Evolutionary conservation across 75 land plant genomes (phyloP).

Genomic region (Picea sitchensis): DNA sequence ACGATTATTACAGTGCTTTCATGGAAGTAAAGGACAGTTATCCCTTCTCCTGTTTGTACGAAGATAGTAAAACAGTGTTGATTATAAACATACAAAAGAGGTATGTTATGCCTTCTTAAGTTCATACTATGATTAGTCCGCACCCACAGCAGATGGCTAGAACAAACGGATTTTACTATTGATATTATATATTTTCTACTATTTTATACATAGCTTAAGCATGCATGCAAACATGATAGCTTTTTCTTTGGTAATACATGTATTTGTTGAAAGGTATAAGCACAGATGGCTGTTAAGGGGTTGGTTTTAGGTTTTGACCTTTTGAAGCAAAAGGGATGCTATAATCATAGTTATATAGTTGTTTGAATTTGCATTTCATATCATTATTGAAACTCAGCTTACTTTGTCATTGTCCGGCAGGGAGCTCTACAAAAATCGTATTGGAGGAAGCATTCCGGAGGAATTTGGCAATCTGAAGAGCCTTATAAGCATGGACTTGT

Average conservation of each 20-base stretch:
- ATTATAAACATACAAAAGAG: no score
- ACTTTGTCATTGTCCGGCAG: constrained; percentile 27
- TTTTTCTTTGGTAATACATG: not conserved
- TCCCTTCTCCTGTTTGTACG: no score
- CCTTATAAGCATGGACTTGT: constrained; percentile 91
- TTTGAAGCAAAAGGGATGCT: not conserved
- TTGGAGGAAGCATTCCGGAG: constrained; percentile 76
- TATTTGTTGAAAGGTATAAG: not conserved
- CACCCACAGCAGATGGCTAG: no score
- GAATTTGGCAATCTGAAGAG: constrained; percentile 92
- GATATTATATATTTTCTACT: no score
- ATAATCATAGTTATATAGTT: not conserved
- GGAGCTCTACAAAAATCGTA: constrained; percentile 94
- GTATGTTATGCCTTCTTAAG: no score
- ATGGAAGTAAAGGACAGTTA: no score
- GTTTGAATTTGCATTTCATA: not conserved
- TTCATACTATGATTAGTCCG: no score
- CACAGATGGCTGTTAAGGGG: not conserved
- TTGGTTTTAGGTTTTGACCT: not conserved
- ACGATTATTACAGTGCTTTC: no score
- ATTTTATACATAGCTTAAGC: no score
- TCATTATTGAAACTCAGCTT: not conserved
- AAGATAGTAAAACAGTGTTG: no score
- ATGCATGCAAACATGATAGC: no score
- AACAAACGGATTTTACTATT: no score